Evolutionary conservation across 768 basidiomycete species (phyloP).

Genomic region (Boletus reticulatus): DNA sequence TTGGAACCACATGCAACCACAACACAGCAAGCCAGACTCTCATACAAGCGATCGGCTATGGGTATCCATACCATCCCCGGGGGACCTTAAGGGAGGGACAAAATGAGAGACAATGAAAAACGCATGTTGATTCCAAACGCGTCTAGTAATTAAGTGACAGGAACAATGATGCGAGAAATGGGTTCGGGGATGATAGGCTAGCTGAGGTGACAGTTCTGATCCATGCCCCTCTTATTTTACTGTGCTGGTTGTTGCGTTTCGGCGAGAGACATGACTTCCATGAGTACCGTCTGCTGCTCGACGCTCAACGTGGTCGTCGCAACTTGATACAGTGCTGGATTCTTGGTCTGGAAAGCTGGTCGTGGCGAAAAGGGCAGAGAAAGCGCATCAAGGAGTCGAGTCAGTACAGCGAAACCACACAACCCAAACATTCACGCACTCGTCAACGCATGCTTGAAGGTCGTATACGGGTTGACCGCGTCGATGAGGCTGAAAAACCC

Average conservation of each 20-base stretch:
- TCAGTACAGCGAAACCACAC: neutral
- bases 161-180: too few species aligned
- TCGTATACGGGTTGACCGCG: conserved; percentile 68
- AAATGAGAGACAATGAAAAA: neutral
- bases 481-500: conserved; percentile 86
- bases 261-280: conserved; percentile 81
- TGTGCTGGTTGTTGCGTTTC: conserved; percentile 34
- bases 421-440: conserved; percentile 38
- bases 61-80: too few species aligned
- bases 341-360: conserved; percentile 68
- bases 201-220: neutral
- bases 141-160: neutral
- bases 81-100: neutral
- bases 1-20: too few species aligned
- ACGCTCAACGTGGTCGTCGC: conserved; percentile 69
- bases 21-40: too few species aligned
- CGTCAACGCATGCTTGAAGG: conserved; percentile 77
- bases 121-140: neutral
- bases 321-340: conserved; percentile 61
- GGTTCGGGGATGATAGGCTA: too few species aligned
- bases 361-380: too few species aligned
- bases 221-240: neutral
- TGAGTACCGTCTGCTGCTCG: conserved; percentile 76
- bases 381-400: neutral
- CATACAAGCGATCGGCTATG: too few species aligned